phyloP scores from a whole-genome alignment of 192 early-diverging fungal genomes.

The Diversispora epigaea region DNA sequence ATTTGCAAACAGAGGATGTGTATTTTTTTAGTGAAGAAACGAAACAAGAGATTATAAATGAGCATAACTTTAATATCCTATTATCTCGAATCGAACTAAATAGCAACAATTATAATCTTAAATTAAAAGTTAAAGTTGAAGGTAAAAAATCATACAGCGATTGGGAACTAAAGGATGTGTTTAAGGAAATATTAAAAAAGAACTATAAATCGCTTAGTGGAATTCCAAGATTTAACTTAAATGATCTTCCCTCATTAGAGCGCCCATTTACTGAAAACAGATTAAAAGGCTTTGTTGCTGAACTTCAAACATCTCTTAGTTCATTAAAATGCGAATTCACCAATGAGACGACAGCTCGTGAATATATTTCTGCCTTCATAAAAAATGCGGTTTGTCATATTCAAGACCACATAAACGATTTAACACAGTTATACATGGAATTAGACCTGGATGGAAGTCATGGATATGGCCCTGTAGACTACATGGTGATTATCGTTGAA shows the following conservation, averaged over 20 bases:
- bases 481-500: constrained; percentile 12
- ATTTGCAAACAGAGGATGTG: too few species aligned
- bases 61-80: background rate
- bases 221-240: constrained; percentile 22
- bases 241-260: background rate
- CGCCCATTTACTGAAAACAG: background rate
- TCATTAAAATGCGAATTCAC: constrained; percentile 17
- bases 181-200: constrained; percentile 19
- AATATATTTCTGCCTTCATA: constrained; percentile 23
- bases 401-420: background rate
- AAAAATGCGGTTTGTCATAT: constrained; percentile 10
- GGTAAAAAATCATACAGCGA: constrained; percentile 29
- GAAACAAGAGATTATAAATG: too few species aligned
- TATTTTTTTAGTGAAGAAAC: too few species aligned
- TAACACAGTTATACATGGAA: constrained; percentile 17
- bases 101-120: background rate
- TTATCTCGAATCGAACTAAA: background rate
- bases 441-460: constrained; percentile 23
- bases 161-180: constrained; percentile 21
- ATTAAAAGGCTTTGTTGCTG: constrained; percentile 1
- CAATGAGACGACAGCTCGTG: constrained; percentile 23
- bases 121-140: background rate
- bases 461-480: constrained; percentile 31
- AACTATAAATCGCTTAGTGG: constrained; percentile 1
- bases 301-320: background rate